Percentiles rank a stretch among this genome's conserved stretches.
These are phyloP conservation scores for Syzygium grande DNA, from an alignment of 345 rosid species.

Conservation along the genomic window DNA sequence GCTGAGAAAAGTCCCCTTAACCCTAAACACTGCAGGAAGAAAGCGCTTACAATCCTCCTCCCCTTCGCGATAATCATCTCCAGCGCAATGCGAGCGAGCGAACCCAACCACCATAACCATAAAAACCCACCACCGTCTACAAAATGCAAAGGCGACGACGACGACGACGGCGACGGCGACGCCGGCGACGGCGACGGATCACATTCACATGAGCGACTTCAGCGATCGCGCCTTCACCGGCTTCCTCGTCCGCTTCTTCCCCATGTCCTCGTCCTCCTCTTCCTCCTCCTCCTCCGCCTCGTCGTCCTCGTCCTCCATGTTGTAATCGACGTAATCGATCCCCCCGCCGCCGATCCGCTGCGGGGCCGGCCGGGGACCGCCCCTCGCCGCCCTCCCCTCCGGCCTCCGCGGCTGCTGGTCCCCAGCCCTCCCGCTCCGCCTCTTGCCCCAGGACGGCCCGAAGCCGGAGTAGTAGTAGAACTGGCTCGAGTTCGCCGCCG, in stretches of 20 bases:
- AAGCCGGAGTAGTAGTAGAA: slow-evolving; percentile 95
- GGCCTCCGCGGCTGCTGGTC: slow-evolving; percentile 17
- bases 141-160: background rate
- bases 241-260: slow-evolving; percentile 62
- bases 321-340: slow-evolving; percentile 15
- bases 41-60: background rate
- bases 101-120: background rate
- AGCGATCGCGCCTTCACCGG: slow-evolving; percentile 85
- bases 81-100: background rate
- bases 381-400: slow-evolving; percentile 30
- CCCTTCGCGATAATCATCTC: background rate
- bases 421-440: slow-evolving; percentile 25
- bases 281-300: slow-evolving; percentile 22
- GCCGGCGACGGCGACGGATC: too few species aligned
- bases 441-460: slow-evolving; percentile 82
- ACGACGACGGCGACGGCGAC: too few species aligned
- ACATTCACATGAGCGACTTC: slow-evolving; percentile 73
- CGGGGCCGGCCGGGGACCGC: background rate
- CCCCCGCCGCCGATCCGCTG: background rate
- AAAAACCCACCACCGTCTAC: background rate
- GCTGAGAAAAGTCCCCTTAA: background rate
- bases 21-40: slow-evolving; percentile 7
- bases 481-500: slow-evolving; percentile 45
- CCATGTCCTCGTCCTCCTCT: slow-evolving; percentile 8
- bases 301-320: slow-evolving; percentile 25